A percentile compares a stretch with the other conserved stretches of the same genome.
phyloP scores from a whole-genome alignment of 73 alveolate species.

The Urostyla sp. region DNA sequence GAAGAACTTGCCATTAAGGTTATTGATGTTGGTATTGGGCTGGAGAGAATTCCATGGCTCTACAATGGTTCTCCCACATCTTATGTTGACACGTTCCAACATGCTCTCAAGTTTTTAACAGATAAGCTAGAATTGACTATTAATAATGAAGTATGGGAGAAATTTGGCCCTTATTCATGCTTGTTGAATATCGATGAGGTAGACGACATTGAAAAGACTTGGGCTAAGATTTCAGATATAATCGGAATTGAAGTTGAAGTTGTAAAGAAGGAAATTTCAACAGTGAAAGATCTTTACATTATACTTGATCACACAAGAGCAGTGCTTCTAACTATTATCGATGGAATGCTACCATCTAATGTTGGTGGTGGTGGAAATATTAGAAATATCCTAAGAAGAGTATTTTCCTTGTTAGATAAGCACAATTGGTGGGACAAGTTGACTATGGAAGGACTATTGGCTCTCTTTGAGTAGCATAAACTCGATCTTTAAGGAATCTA shows the following conservation, averaged over 20 bases:
- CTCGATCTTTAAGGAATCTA: constrained; percentile 91
- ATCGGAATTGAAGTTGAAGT: constrained; percentile 88
- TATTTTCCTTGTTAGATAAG: constrained; percentile 93
- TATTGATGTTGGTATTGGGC: constrained; percentile 98
- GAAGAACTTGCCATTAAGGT: constrained; percentile 97
- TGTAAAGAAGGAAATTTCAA: constrained; percentile 89
- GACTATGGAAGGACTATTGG: constrained; percentile 87
- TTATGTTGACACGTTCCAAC: constrained; percentile 93
- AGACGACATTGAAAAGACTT: constrained; percentile 95
- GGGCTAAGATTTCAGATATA: constrained; percentile 85
- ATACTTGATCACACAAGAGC: constrained; percentile 97
- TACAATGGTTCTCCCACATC: constrained; percentile 96
- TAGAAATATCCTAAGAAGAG: constrained; percentile 96
- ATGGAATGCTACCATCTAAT: constrained; percentile 97
- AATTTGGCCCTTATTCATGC: constrained; percentile 98
- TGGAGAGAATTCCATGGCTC: constrained; percentile 98
- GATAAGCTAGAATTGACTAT: constrained; percentile 79
- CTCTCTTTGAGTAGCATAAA: constrained; percentile 90
- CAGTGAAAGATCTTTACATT: constrained; percentile 95
- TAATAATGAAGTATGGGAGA: constrained; percentile 92
- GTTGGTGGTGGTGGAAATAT: constrained; percentile 99
- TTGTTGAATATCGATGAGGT: constrained; percentile 95
- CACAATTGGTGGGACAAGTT: constrained; percentile 95
- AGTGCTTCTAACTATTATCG: constrained; percentile 92
- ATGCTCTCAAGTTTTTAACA: constrained; percentile 82